Conservation (phyloP, 1,284 basidiomycete species). For the Heterobasidion occidentale region DNA sequence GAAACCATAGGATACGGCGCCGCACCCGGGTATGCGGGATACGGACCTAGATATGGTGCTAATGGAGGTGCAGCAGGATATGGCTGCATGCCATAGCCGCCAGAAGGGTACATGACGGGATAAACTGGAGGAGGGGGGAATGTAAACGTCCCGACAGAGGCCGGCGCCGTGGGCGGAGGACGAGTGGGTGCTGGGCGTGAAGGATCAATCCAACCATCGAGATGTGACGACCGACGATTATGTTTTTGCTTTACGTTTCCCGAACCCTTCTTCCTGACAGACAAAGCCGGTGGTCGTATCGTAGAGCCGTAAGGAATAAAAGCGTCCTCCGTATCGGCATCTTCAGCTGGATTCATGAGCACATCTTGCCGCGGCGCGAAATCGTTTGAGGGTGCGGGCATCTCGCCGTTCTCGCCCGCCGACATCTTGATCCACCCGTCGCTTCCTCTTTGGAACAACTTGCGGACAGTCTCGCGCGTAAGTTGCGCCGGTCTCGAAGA, state of each 20-base stretch:
- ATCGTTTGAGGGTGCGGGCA: neutral
- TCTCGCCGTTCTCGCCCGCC: constrained; percentile 1
- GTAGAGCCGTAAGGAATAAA: neutral
- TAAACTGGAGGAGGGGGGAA: neutral
- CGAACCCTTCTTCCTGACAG: neutral
- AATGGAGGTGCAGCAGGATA: neutral
- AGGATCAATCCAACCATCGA: neutral
- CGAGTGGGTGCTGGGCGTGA: neutral
- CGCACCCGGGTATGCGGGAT: neutral
- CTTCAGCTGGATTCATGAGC: constrained; percentile 4
- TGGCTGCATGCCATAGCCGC: neutral
- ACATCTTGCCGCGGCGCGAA: neutral
- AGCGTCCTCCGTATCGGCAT: constrained; percentile 4
- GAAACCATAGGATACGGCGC: neutral
- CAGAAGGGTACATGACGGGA: neutral
- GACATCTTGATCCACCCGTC: constrained; percentile 12
- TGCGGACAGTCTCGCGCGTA: constrained; percentile 6
- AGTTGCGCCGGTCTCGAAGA: neutral
- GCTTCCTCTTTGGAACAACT: constrained; percentile 10
- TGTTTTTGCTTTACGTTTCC: neutral
- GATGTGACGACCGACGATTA: neutral
- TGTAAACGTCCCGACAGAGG: neutral
- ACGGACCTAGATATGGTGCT: neutral
- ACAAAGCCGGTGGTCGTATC: neutral
- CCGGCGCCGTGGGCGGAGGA: neutral